Conservation (phyloP, 192 early-diverging fungal genomes). For the Glomus cerebriforme region DNA sequence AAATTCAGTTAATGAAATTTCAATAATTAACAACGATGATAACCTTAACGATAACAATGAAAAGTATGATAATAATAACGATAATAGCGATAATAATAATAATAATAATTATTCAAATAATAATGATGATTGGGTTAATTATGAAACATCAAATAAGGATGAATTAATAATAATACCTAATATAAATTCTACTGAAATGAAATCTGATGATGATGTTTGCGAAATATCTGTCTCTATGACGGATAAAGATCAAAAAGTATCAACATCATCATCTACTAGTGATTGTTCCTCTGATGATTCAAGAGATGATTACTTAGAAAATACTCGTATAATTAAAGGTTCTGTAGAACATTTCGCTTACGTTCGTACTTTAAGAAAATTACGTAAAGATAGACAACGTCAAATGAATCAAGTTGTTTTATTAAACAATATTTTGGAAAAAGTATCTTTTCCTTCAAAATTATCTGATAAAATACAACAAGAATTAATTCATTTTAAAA, state of each 20-base stretch:
- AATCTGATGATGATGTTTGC: too few species aligned
- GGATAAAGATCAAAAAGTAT: background rate
- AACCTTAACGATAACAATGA: too few species aligned
- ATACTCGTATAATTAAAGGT: background rate
- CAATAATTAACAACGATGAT: too few species aligned
- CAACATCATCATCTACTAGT: background rate
- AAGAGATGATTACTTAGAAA: background rate
- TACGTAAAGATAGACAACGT: background rate
- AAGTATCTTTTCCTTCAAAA: background rate
- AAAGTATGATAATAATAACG: too few species aligned
- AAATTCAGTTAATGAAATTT: too few species aligned
- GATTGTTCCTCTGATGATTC: background rate
- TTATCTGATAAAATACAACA: background rate
- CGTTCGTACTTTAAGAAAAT: slow-evolving; percentile 1
- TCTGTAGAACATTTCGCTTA: slow-evolving; percentile 15
- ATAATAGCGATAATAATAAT: too few species aligned
- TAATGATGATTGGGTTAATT: too few species aligned
- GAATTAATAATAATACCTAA: too few species aligned
- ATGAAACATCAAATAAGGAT: too few species aligned
- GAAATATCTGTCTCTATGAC: background rate
- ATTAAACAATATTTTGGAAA: background rate
- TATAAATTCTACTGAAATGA: too few species aligned
- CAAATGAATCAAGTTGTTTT: background rate
- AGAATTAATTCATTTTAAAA: slow-evolving; percentile 13
- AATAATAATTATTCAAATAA: too few species aligned